Evolutionary conservation across 73 alveolate species (phyloP), one percentile per base, ranked within the genome.

Genomic region (Symbiodinium pilosum): DNA sequence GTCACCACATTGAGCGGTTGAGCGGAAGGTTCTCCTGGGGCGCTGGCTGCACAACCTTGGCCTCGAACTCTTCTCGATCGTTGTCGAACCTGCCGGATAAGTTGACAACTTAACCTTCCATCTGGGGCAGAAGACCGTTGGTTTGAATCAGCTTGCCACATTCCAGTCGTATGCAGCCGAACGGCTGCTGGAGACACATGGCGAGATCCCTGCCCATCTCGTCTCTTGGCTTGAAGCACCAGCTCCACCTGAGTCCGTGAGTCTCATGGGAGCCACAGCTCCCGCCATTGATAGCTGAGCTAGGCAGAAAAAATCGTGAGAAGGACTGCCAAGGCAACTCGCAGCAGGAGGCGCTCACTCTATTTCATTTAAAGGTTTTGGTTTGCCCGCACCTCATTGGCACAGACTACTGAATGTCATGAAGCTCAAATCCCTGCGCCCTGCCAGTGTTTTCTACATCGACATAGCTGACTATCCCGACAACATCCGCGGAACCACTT

Each of bases 201-300:
- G 97, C 97, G 81, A 91, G 81, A 28, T 91, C 97, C 16, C 43
- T 68, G 36, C 97, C 97, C 97, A 91, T 91, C 81, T 91, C 97
- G 56, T 91, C 97, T 42, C 97, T 85, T 16, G 97, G 97, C 52
- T 91, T 91, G 88, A 8, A 91, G 32, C 97, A 91, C 97, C 97
- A 91, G 75, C 89, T 91, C 97, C 97, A 91, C 97, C 97, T 83
- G 21, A 36, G 34, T 59, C 77, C 36, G 21, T 26, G 21, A 5
- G 3, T 20, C n/a, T n/a, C n/a, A 52, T 9, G 20, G 20, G 69
- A 9, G 69, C 69, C n/a, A n/a, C n/a, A n/a, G 69, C 20, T 52
- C 28, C 28, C 28, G 69, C 9, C 69, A 12, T 20, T 12, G 69
- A 52, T 12, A 52, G 69, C 69, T 20, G 9, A 20, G 69, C 9